These are phyloP conservation scores for Amaranthus hypochondriacus DNA, from an alignment of 148 eudicot genomes.

Conservation along the genomic window DNA sequence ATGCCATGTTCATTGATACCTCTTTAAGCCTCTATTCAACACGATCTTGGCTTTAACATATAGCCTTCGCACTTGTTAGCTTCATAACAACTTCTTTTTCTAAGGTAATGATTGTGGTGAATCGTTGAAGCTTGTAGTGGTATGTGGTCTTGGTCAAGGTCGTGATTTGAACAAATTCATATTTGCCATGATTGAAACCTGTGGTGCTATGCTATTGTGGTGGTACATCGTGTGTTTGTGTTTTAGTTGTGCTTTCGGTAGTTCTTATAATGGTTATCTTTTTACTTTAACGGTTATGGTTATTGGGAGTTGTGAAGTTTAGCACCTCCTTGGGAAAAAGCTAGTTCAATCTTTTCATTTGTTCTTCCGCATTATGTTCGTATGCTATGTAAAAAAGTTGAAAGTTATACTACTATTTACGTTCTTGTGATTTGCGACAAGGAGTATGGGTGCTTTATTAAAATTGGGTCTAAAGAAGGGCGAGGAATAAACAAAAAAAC, in stretches of 20 bases:
- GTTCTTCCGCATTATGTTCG: neutral
- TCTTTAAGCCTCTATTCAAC: no score
- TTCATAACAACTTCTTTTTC: neutral
- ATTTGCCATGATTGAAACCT: neutral
- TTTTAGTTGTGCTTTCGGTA: neutral
- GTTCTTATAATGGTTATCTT: neutral
- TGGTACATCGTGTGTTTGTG: neutral
- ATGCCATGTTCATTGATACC: no score
- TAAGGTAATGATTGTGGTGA: neutral
- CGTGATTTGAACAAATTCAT: no score
- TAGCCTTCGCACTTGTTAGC: no score
- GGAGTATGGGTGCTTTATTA: no score
- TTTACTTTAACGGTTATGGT: neutral
- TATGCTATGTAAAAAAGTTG: neutral
- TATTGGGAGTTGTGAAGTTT: neutral
- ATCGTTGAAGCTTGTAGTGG: neutral
- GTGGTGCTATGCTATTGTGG: neutral
- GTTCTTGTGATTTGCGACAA: no score
- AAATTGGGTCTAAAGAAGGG: no score
- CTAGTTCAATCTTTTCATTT: neutral
- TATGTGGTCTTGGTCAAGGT: neutral
- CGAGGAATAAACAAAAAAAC: no score
- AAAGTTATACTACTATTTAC: neutral
- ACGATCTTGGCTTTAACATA: no score
- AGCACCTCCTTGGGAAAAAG: neutral